A percentile compares a stretch with the other conserved stretches of the same genome.
phyloP scores from a whole-genome alignment of 208 protist species.

The Acanthamoeba healyi region DNA sequence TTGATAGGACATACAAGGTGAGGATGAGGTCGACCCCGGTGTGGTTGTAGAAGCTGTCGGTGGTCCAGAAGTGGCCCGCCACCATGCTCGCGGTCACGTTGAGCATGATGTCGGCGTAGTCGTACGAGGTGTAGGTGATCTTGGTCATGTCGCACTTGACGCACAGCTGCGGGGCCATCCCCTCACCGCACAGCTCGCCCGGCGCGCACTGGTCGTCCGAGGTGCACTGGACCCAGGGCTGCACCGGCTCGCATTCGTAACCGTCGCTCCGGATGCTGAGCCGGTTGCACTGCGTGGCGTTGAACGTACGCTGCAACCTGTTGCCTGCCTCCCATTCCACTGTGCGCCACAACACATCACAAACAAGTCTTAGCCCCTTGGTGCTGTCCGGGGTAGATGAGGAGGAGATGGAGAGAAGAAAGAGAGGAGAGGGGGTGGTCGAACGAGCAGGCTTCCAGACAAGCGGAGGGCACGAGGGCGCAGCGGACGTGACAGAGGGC shows the following conservation, averaged over 20 bases:
- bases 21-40: slow-evolving; percentile 12
- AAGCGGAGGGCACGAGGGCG: no score
- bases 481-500: no score
- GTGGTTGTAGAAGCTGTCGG: slow-evolving; percentile 16
- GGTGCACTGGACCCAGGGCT: not conserved
- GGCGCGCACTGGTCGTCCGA: not conserved
- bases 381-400: no score
- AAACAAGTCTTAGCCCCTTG: no score
- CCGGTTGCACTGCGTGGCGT: not conserved
- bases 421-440: no score
- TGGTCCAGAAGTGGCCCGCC: slow-evolving; percentile 8
- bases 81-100: slow-evolving; percentile 22
- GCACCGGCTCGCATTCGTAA: not conserved
- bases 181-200: not conserved
- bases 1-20: not conserved
- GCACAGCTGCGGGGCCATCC: not conserved
- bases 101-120: not conserved
- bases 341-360: no score
- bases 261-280: not conserved
- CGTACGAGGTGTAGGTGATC: not conserved
- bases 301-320: not conserved
- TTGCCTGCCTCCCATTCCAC: not conserved
- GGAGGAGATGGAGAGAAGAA: no score
- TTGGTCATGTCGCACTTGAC: not conserved
- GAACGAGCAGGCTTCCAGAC: no score